Conservation (phyloP, 2,329 filamentous ascomycete species). For the Colletotrichum sp. region DNA sequence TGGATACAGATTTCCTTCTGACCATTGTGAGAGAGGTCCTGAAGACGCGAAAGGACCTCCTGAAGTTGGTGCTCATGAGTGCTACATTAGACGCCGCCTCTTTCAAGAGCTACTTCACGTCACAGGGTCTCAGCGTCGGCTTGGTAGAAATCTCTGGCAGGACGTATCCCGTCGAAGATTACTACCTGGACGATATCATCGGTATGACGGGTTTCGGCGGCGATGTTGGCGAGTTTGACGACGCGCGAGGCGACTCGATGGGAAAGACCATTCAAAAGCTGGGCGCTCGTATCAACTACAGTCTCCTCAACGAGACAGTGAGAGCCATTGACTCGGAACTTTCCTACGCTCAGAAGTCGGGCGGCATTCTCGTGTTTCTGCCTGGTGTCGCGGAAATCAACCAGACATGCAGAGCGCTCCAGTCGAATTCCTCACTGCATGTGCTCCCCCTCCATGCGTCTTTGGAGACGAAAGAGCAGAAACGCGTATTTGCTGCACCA, state of each 20-base stretch:
- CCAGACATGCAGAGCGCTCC: conserved; percentile 73
- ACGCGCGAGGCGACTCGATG: conserved; percentile 56
- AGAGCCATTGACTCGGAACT: conserved; percentile 82
- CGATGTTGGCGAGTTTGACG: conserved; percentile 52
- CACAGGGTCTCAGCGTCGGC: conserved; percentile 71
- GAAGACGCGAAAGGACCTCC: conserved; percentile 72
- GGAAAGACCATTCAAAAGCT: conserved; percentile 75
- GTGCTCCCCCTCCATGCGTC: conserved; percentile 92
- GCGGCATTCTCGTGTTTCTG: conserved; percentile 94
- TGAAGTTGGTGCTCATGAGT: conserved; percentile 95
- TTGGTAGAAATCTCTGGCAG: conserved; percentile 86
- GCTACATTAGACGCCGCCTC: conserved; percentile 89
- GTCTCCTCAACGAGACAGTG: conserved; percentile 81
- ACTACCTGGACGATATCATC: conserved; percentile 88
- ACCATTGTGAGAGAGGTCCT: conserved; percentile 86
- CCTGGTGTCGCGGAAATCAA: conserved; percentile 93
- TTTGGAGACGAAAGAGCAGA: conserved; percentile 85
- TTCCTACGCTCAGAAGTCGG: conserved; percentile 66
- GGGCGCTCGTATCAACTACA: conserved; percentile 89
- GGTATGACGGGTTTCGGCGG: conserved; percentile 75
- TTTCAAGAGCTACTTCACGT: conserved; percentile 84
- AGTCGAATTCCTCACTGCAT: conserved; percentile 67
- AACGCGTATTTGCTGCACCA: conserved; percentile 79
- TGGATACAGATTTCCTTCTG: conserved; percentile 94
- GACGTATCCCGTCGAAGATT: conserved; percentile 88